phyloP scores from a whole-genome alignment of 2,329 filamentous ascomycete species.

The Aureobasidium namibiae region DNA sequence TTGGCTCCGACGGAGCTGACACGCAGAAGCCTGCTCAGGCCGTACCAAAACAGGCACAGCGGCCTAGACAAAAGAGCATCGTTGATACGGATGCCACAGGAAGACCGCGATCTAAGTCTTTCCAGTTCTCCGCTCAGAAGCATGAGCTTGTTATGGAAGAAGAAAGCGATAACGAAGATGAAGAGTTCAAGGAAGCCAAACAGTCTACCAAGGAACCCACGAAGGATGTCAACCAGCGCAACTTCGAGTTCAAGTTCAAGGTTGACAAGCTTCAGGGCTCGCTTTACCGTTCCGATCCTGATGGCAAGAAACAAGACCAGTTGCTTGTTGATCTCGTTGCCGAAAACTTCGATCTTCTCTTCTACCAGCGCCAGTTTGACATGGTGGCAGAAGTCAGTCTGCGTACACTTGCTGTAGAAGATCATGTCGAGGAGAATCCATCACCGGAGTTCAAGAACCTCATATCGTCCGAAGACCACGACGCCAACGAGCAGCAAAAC shows the following conservation, averaged over 20 bases:
- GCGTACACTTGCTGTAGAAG: constrained; percentile 79
- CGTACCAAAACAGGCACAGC: constrained; percentile 16
- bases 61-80: constrained; percentile 17
- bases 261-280: constrained; percentile 92
- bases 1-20: constrained; percentile 44
- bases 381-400: constrained; percentile 89
- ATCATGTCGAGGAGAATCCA: constrained; percentile 83
- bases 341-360: constrained; percentile 77
- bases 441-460: constrained; percentile 92
- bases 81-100: constrained; percentile 35
- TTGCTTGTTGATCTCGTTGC: constrained; percentile 87
- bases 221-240: constrained; percentile 70
- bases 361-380: constrained; percentile 81
- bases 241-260: constrained; percentile 93
- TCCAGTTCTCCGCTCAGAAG: constrained; percentile 63
- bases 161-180: constrained; percentile 50
- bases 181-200: constrained; percentile 53
- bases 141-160: constrained; percentile 74
- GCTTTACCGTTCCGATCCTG: constrained; percentile 76
- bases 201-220: constrained; percentile 44
- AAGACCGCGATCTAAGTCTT: constrained; percentile 58
- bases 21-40: not conserved
- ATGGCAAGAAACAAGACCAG: constrained; percentile 65
- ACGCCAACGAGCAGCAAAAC: constrained; percentile 63
- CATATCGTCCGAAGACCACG: constrained; percentile 76